Conservation (phyloP, 2,329 filamentous ascomycete species). For the Rhinocladiella similis region DNA sequence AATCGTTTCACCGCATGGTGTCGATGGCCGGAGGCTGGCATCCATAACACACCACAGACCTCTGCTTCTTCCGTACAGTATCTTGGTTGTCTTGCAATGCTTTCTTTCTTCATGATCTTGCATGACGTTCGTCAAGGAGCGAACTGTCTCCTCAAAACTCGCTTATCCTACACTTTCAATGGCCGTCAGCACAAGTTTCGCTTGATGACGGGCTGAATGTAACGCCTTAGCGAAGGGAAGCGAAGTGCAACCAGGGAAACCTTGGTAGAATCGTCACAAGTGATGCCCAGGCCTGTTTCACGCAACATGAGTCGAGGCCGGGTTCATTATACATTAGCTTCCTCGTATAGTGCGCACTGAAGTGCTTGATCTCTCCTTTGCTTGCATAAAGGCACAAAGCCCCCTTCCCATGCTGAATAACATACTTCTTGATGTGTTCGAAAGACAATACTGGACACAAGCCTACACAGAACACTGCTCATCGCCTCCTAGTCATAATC, state of each 20-base stretch:
- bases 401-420: background rate
- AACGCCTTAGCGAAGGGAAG: conserved; percentile 14
- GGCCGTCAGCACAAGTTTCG: background rate
- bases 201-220: conserved; percentile 11
- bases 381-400: too few species aligned
- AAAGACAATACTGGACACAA: background rate
- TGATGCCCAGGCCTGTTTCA: background rate
- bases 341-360: too few species aligned
- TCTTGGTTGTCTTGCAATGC: background rate
- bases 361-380: too few species aligned
- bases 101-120: too few species aligned
- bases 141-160: background rate
- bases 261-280: background rate
- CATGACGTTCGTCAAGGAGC: conserved; percentile 1
- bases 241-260: conserved; percentile 6
- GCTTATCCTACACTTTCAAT: conserved; percentile 7
- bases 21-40: too few species aligned
- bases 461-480: conserved; percentile 1
- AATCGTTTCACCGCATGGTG: background rate
- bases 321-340: too few species aligned
- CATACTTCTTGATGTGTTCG: background rate
- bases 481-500: conserved; percentile 66
- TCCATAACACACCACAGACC: too few species aligned
- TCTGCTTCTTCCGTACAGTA: too few species aligned
- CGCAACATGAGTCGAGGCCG: background rate